Evolutionary conservation across 306 rosid species (phyloP).

Genomic region (Hippophae tibetana): DNA sequence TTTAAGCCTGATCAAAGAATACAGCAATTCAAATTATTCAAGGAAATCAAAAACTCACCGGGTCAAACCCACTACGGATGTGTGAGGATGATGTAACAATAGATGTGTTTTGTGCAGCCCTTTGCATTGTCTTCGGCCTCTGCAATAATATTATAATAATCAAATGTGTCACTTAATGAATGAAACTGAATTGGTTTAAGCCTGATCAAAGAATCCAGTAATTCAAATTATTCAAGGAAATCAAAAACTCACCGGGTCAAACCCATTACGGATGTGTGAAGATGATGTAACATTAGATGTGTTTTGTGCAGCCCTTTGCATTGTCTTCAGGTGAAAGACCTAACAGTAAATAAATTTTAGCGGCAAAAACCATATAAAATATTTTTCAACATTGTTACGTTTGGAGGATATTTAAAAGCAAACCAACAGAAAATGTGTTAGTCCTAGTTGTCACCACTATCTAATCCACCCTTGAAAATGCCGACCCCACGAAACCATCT

Average conservation of each 20-base stretch:
- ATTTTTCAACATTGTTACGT: slow-evolving; percentile 1
- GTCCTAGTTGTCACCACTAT: no score
- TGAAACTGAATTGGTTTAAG: no score
- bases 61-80: slow-evolving; percentile 31
- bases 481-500: no score
- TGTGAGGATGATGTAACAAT: slow-evolving; percentile 49
- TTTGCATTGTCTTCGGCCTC: slow-evolving; percentile 69
- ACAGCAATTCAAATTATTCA: slow-evolving; percentile 6
- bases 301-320: slow-evolving; percentile 80
- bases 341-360: slow-evolving; percentile 24
- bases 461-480: no score
- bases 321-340: slow-evolving; percentile 86
- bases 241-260: slow-evolving; percentile 31
- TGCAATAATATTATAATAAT: slow-evolving; percentile 24
- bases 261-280: slow-evolving; percentile 37
- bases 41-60: slow-evolving; percentile 28
- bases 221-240: slow-evolving; percentile 11
- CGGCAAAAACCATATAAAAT: slow-evolving; percentile 10
- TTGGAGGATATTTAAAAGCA: not conserved
- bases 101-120: slow-evolving; percentile 69
- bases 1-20: slow-evolving; percentile 2
- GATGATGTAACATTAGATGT: slow-evolving; percentile 46
- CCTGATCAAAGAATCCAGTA: slow-evolving; percentile 5
- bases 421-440: no score
- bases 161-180: no score